phyloP scores from a whole-genome alignment of 2,329 filamentous ascomycete species.

The Bretziella fagacearum region DNA sequence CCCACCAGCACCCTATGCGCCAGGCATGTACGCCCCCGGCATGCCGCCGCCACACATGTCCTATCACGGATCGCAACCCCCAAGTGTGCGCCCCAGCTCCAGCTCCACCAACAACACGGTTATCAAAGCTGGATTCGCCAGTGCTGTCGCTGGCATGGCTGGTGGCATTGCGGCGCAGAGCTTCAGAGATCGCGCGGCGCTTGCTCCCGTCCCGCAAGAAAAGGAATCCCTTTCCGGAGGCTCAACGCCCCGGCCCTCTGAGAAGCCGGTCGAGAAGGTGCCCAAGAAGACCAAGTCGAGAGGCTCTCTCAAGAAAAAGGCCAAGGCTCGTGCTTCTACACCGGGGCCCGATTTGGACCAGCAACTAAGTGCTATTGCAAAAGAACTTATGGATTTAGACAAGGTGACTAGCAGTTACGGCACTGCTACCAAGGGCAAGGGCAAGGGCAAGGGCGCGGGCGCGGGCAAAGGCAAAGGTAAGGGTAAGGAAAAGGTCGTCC shows the following conservation, averaged over 20 bases:
- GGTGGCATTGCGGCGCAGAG: not conserved
- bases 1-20: not conserved
- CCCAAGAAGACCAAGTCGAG: not conserved
- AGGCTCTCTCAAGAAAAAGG: not conserved
- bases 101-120: conserved; percentile 5
- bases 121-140: not conserved
- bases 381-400: conserved; percentile 2
- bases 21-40: not conserved
- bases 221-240: conserved; percentile 7
- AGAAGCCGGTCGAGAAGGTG: not conserved
- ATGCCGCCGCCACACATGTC: not conserved
- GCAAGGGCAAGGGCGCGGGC: not conserved
- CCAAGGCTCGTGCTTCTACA: not conserved
- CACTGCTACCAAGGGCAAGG: not conserved
- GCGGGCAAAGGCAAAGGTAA: conserved; percentile 7
- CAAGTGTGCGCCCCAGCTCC: not conserved
- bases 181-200: not conserved
- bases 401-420: not conserved
- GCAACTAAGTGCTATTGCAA: conserved; percentile 1
- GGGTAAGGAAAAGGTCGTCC: conserved; percentile 7
- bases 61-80: not conserved
- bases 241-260: conserved; percentile 5
- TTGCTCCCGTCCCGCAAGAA: not conserved
- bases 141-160: not conserved
- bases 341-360: not conserved